phyloP scores from a whole-genome alignment of 208 protist species.

The Trypanosoma platydactyli region DNA sequence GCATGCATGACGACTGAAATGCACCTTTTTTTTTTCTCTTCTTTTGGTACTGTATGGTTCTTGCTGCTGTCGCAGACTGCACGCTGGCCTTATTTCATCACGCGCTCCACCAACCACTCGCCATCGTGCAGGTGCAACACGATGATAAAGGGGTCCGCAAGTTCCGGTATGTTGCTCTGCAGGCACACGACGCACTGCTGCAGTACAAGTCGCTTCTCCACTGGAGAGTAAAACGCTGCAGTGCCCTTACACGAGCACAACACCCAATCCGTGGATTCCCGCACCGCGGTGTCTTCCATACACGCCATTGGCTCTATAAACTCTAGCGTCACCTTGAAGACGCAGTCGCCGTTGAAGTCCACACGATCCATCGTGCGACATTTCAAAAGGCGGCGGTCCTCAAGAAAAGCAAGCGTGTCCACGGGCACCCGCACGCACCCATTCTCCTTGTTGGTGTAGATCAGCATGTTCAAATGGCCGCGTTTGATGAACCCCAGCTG shows the following conservation, averaged over 20 bases:
- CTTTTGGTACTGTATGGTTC: no score
- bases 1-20: no score
- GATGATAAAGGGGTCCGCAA: slow-evolving; percentile 55
- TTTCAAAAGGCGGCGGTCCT: slow-evolving; percentile 51
- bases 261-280: slow-evolving; percentile 81
- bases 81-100: slow-evolving; percentile 33
- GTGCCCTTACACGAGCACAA: slow-evolving; percentile 61
- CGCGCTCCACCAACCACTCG: slow-evolving; percentile 67
- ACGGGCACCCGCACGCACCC: slow-evolving; percentile 33
- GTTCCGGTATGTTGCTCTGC: slow-evolving; percentile 60
- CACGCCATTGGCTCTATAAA: slow-evolving; percentile 62
- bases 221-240: slow-evolving; percentile 69
- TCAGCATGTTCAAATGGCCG: slow-evolving; percentile 65
- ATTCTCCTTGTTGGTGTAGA: slow-evolving; percentile 40
- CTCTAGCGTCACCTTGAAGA: slow-evolving; percentile 78
- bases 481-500: slow-evolving; percentile 62
- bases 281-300: slow-evolving; percentile 69
- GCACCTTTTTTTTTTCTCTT: slow-evolving; percentile 10
- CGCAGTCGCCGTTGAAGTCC: slow-evolving; percentile 50
- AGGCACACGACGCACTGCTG: slow-evolving; percentile 62
- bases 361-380: slow-evolving; percentile 68
- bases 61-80: no score
- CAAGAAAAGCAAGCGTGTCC: slow-evolving; percentile 49
- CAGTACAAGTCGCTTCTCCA: slow-evolving; percentile 72
- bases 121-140: slow-evolving; percentile 53